phyloP scores from a whole-genome alignment of 805 yeast species.

The Wickerhamomyces sydowiorum region DNA sequence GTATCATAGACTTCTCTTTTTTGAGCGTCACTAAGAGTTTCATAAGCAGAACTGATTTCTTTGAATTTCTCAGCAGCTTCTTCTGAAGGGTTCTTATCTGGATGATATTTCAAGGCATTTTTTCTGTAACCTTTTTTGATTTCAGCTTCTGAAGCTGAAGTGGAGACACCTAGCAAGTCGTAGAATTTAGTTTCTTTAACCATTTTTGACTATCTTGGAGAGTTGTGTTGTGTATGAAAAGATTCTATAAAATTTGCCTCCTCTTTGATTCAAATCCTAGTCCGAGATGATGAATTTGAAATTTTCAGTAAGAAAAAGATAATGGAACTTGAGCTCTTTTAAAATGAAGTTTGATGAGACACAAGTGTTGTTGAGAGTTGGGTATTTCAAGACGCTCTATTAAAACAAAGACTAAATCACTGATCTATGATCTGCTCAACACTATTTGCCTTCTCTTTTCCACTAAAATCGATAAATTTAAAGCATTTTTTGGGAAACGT shows the following conservation, averaged over 20 bases:
- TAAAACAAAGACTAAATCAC: too few species aligned
- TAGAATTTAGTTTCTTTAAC: constrained; percentile 77
- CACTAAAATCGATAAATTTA: too few species aligned
- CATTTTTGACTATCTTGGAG: constrained; percentile 35
- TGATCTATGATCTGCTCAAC: too few species aligned
- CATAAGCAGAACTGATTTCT: constrained; percentile 84
- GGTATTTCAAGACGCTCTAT: too few species aligned
- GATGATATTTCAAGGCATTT: constrained; percentile 75
- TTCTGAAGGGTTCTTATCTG: constrained; percentile 76
- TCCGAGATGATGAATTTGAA: background rate
- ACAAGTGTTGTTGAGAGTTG: too few species aligned
- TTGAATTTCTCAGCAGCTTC: constrained; percentile 96
- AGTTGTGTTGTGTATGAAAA: constrained; percentile 4
- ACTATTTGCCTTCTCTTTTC: too few species aligned
- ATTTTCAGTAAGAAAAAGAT: too few species aligned
- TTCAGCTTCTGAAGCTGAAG: constrained; percentile 63
- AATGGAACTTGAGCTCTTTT: too few species aligned
- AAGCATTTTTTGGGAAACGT: too few species aligned
- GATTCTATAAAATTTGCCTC: too few species aligned
- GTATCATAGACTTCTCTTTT: constrained; percentile 87
- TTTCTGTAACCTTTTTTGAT: constrained; percentile 80
- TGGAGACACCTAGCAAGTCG: constrained; percentile 67
- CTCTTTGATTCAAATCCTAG: background rate
- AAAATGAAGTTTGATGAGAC: too few species aligned
- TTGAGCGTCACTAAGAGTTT: constrained; percentile 78